Percentiles rank a stretch among this genome's conserved stretches.
Evolutionary conservation across 192 early-diverging fungal species (phyloP).

Genomic region (Podila verticillata): DNA sequence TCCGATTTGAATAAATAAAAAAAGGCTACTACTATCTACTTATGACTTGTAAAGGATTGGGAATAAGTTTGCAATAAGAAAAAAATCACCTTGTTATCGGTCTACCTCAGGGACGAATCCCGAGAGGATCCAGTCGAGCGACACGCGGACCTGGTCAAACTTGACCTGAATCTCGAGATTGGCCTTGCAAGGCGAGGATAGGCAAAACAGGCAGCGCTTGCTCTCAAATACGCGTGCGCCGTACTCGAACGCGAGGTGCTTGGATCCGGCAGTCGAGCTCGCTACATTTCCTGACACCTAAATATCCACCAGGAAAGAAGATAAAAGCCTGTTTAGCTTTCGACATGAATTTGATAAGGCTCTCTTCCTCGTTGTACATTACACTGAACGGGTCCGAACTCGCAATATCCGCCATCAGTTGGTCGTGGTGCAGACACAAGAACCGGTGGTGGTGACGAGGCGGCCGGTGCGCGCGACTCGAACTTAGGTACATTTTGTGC

Average conservation of each 20-base stretch:
- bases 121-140: constrained; percentile 46
- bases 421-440: constrained; percentile 42
- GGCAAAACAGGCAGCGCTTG: constrained; percentile 38
- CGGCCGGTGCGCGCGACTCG: background rate
- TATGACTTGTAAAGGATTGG: too few species aligned
- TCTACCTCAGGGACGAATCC: constrained; percentile 12
- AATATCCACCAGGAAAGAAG: too few species aligned
- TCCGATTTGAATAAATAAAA: too few species aligned
- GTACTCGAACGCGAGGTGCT: constrained; percentile 22
- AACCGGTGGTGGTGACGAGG: constrained; percentile 28
- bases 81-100: background rate
- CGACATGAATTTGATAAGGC: too few species aligned
- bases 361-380: too few species aligned
- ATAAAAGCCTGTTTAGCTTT: too few species aligned
- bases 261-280: constrained; percentile 29
- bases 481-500: constrained; percentile 19
- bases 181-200: constrained; percentile 34
- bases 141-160: constrained; percentile 28
- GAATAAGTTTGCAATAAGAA: too few species aligned
- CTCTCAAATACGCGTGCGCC: constrained; percentile 20
- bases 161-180: constrained; percentile 36
- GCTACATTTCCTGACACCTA: background rate
- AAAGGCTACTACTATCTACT: too few species aligned
- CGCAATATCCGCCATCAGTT: constrained; percentile 35
- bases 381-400: too few species aligned